Percentiles rank a stretch among this genome's conserved stretches.
Conservation (phyloP, 2,329 filamentous ascomycete species). For the Blastomyces gilchristii region DNA sequence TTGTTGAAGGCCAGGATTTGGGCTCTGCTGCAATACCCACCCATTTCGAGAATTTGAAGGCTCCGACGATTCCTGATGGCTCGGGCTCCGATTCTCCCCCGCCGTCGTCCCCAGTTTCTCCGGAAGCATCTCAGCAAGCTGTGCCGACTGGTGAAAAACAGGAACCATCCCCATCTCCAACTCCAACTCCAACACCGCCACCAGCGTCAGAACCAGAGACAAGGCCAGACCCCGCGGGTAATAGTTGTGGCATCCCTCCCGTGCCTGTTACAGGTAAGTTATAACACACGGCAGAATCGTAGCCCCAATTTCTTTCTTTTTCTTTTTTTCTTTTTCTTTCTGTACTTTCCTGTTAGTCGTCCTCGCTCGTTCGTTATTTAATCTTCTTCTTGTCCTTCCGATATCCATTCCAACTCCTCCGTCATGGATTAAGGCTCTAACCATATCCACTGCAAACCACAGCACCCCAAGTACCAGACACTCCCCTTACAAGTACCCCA, state of each 20-base stretch:
- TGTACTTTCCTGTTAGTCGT: neutral
- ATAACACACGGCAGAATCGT: neutral
- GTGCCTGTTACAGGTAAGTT: neutral
- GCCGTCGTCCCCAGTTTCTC: neutral
- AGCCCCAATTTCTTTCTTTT: no score
- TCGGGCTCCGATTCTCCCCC: neutral
- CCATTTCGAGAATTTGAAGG: conserved; percentile 27
- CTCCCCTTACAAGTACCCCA: neutral
- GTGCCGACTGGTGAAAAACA: neutral
- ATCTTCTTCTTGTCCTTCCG: no score
- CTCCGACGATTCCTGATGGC: conserved; percentile 9
- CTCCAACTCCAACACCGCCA: neutral
- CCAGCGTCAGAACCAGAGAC: neutral
- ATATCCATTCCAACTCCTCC: neutral
- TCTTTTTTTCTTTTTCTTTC: neutral
- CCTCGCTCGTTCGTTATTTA: no score
- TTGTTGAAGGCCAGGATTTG: conserved; percentile 25
- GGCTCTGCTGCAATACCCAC: conserved; percentile 31
- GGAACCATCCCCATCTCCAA: neutral
- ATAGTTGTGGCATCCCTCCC: neutral
- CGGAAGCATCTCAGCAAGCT: neutral
- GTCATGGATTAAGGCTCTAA: neutral
- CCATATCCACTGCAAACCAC: neutral
- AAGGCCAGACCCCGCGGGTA: neutral
- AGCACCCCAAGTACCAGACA: neutral